Percentiles rank a stretch among this genome's conserved stretches.
phyloP scores from a whole-genome alignment of 345 rosid species.

The Ailanthus altissimus region DNA sequence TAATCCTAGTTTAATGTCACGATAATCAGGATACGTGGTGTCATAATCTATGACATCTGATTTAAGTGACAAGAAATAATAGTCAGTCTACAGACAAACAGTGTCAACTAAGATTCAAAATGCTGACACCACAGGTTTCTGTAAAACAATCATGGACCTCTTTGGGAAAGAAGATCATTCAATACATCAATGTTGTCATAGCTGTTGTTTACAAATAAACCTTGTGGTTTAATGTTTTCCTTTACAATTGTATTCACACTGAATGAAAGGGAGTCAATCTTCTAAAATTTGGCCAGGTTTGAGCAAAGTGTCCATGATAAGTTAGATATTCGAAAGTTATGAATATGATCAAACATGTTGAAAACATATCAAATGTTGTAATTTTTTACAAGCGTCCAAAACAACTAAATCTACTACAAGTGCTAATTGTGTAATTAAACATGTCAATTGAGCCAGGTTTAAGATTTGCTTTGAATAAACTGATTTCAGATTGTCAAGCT shows the following conservation, averaged over 20 bases:
- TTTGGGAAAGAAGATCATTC: neutral
- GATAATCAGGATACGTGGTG: neutral
- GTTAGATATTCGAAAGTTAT: neutral
- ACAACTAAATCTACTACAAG: neutral
- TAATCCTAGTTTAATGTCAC: neutral
- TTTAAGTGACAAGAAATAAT: neutral
- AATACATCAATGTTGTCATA: neutral
- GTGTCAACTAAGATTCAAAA: neutral
- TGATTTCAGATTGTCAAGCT: neutral
- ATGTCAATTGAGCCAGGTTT: neutral
- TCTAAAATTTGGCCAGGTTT: neutral
- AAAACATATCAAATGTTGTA: neutral
- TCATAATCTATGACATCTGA: neutral
- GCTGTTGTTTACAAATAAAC: neutral
- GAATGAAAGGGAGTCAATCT: neutral
- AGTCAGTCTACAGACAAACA: neutral
- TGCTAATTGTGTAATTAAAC: neutral
- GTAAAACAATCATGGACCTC: neutral
- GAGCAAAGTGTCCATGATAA: neutral
- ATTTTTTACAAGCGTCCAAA: neutral
- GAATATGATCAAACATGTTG: neutral
- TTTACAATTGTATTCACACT: neutral
- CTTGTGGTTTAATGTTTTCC: neutral
- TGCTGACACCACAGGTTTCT: neutral
- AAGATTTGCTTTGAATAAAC: neutral